Evolutionary conservation across 1,139 yeast species (phyloP).

Genomic region (Pichia inconspicua): DNA sequence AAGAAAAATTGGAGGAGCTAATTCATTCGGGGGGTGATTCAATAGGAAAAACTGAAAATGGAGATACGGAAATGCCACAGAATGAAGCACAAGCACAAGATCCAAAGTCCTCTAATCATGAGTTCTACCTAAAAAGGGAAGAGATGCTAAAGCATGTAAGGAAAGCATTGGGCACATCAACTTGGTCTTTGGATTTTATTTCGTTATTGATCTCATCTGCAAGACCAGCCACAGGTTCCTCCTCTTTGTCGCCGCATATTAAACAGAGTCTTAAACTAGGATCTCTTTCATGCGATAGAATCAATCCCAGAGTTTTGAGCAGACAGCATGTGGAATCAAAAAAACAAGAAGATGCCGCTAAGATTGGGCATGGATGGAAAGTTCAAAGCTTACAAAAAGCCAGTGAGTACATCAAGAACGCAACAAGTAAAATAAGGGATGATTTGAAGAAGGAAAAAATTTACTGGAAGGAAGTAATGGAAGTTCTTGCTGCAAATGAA

Average conservation of each 20-base stretch:
- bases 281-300: slow-evolving; percentile 63
- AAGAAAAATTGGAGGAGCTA: slow-evolving; percentile 9
- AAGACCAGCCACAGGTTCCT: slow-evolving; percentile 75
- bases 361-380: slow-evolving; percentile 80
- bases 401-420: slow-evolving; percentile 41
- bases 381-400: slow-evolving; percentile 57
- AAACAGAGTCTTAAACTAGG: slow-evolving; percentile 73
- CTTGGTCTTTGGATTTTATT: slow-evolving; percentile 78
- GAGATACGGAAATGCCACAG: background rate
- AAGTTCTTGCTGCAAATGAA: slow-evolving; percentile 54
- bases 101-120: background rate
- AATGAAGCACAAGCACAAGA: background rate
- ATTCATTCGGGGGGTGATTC: slow-evolving; percentile 4
- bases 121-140: slow-evolving; percentile 11
- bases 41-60: slow-evolving; percentile 2
- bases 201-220: slow-evolving; percentile 75
- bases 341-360: slow-evolving; percentile 15
- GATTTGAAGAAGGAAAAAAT: slow-evolving; percentile 57
- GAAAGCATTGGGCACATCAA: slow-evolving; percentile 79
- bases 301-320: slow-evolving; percentile 21
- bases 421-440: slow-evolving; percentile 43
- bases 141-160: slow-evolving; percentile 22
- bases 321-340: slow-evolving; percentile 23
- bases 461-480: slow-evolving; percentile 63
- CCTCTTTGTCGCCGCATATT: slow-evolving; percentile 85